Percentiles rank a stretch among this genome's conserved stretches.
These are phyloP conservation scores for Umbelopsis sp. DNA, from an alignment of 371 early-diverging fungal genomes.

Conservation along the genomic window DNA sequence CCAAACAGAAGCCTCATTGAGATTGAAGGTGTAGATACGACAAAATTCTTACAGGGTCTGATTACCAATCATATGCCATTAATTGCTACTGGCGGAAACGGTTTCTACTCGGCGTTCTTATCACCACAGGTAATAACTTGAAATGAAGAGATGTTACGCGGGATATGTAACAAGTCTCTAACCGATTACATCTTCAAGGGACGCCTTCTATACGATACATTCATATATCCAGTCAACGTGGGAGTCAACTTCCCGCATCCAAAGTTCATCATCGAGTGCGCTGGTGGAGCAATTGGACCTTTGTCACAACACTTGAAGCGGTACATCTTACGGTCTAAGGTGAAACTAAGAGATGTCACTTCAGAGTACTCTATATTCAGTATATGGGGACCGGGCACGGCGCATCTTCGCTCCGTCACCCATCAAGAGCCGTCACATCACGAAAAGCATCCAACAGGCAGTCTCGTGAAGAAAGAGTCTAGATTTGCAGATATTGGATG, in stretches of 20 bases:
- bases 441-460: conserved; percentile 21
- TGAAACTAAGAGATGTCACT: conserved; percentile 68
- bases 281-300: conserved; percentile 46
- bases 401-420: conserved; percentile 2
- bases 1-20: conserved; percentile 70
- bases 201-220: conserved; percentile 87
- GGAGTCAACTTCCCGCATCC: conserved; percentile 69
- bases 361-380: conserved; percentile 63
- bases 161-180: background rate
- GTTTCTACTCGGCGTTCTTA: conserved; percentile 74
- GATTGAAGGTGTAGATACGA: conserved; percentile 74
- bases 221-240: conserved; percentile 80
- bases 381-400: conserved; percentile 54
- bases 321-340: conserved; percentile 80
- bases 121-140: conserved; percentile 74
- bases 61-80: conserved; percentile 85
- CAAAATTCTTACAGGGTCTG: conserved; percentile 88
- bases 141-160: background rate
- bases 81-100: conserved; percentile 73
- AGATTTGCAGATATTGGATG: conserved; percentile 56
- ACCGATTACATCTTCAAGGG: conserved; percentile 51
- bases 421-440: conserved; percentile 18
- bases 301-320: conserved; percentile 73
- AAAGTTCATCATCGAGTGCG: conserved; percentile 79
- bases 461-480: conserved; percentile 44